Evolutionary conservation across 495 filamentous ascomycete genomes (phyloP), one percentile per base, ranked within the genome.

Genomic region (Penicillium ochrochloron): DNA sequence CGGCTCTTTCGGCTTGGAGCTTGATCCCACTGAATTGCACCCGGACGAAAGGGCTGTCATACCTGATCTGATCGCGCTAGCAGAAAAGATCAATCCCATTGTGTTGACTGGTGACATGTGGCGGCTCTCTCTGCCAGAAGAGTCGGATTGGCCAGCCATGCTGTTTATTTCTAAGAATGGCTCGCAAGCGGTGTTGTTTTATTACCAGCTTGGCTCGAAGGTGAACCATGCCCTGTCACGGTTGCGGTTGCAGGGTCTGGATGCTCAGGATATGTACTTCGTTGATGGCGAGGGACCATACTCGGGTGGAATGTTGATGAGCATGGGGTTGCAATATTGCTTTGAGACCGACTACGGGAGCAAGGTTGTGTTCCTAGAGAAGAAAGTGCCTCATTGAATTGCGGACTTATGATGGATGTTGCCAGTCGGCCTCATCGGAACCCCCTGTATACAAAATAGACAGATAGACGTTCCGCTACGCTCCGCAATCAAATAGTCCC

Each of bases 91-190:
- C 44, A 48, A 12, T 25, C 44, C 44, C 10, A 48, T 48, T 10
- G 44, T 48, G 44, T 21, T 48, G 10, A 23, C 21, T 3, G 44
- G 44, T 12, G 44, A 48, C 23, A 48, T 48, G 44, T 48, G 44
- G 44, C 44, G 44, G 12, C 44, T 48, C 21, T 23, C 19, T 48
- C 21, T 48, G 11, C 44, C 44, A 12, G 44, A 48, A 5, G 44
- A 48, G 44, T 48, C 44, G 44, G 23, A 48, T 48, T 48, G 44
- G 44, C 44, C 44, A 5, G 44, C 44, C 3, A n/a, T 48, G 21
- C 19, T 48, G 6, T 48, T n/a, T 10, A 48, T 48, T 11, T 48
- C 44, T 19, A 23, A 48, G 44, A 25, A 48, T 25, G 37, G 14
- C 37, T 41, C 37, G 37, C 44, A 48, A 10, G 44, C 21, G 3